phyloP scores from a whole-genome alignment of 1,139 yeast genomes.

The Taphrina populina region DNA sequence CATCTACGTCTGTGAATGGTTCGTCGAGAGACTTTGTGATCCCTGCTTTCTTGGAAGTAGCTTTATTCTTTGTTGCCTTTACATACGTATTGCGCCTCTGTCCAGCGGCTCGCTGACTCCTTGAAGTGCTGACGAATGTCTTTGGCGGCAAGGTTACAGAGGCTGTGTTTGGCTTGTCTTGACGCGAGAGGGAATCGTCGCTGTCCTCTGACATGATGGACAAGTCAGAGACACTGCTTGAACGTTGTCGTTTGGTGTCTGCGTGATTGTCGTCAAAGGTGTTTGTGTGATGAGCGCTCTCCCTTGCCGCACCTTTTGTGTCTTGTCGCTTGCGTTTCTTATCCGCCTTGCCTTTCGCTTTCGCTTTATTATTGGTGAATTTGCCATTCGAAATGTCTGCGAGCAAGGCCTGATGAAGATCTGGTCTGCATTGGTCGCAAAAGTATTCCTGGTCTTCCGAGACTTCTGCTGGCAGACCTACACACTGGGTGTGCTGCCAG shows the following conservation, averaged over 20 bases:
- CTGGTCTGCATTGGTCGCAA: constrained; percentile 56
- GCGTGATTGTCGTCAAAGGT: constrained; percentile 6
- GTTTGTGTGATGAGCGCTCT: constrained; percentile 17
- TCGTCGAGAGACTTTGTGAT: background rate
- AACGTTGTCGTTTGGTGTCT: background rate
- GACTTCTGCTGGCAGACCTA: constrained; percentile 50
- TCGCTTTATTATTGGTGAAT: constrained; percentile 17
- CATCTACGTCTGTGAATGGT: constrained; percentile 31
- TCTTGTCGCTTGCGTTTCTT: constrained; percentile 2
- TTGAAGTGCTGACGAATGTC: no score
- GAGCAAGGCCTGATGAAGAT: constrained; percentile 44
- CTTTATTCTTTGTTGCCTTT: background rate
- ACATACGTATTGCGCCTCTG: no score
- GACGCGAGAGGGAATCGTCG: background rate
- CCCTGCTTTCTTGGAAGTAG: background rate
- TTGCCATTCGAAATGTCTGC: constrained; percentile 37
- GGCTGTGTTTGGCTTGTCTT: no score
- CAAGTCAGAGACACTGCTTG: constrained; percentile 13
- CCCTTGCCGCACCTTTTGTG: constrained; percentile 16
- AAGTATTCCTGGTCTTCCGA: constrained; percentile 52
- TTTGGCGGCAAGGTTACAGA: no score
- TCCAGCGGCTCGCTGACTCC: no score
- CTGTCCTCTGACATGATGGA: constrained; percentile 4
- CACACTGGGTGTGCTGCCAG: constrained; percentile 83
- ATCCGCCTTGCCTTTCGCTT: constrained; percentile 27